Percentiles rank a stretch among this genome's conserved stretches.
phyloP scores from a whole-genome alignment of 345 rosid genomes.

The Euphorbia lathyris region DNA sequence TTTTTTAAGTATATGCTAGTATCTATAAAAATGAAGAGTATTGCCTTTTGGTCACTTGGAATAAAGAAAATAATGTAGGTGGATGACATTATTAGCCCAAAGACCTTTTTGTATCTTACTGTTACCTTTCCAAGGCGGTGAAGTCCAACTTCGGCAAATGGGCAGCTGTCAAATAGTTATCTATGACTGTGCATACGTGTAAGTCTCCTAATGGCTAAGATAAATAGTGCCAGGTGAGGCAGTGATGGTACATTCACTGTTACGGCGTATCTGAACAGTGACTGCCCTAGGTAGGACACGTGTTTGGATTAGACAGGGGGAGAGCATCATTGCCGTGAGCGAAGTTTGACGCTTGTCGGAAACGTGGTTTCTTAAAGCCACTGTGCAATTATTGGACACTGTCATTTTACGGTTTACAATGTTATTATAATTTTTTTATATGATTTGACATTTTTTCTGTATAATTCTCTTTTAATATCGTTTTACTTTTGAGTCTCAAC shows the following conservation, averaged over 20 bases:
- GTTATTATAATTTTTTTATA: not conserved
- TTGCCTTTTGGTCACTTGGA: not conserved
- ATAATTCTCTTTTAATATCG: not conserved
- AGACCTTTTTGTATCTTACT: not conserved
- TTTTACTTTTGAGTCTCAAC: not conserved
- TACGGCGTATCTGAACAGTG: slow-evolving; percentile 25
- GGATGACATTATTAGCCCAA: not conserved
- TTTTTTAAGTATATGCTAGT: too few species aligned
- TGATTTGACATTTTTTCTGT: not conserved
- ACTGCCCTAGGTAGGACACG: slow-evolving; percentile 3
- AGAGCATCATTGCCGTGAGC: slow-evolving; percentile 13
- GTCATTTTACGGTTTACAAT: not conserved
- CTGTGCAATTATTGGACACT: slow-evolving; percentile 14
- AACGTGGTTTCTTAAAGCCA: slow-evolving; percentile 24
- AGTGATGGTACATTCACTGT: not conserved
- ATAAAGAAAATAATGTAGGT: not conserved
- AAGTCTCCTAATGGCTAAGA: not conserved
- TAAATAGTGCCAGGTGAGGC: slow-evolving; percentile 20
- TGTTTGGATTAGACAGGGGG: slow-evolving; percentile 23
- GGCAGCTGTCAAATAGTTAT: not conserved
- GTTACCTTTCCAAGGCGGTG: slow-evolving; percentile 6
- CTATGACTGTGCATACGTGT: not conserved
- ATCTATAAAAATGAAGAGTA: too few species aligned
- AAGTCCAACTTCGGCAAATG: not conserved
- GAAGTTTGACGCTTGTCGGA: slow-evolving; percentile 23